phyloP scores from a whole-genome alignment of 768 basidiomycete species.

The Leccinum aurantiacum region DNA sequence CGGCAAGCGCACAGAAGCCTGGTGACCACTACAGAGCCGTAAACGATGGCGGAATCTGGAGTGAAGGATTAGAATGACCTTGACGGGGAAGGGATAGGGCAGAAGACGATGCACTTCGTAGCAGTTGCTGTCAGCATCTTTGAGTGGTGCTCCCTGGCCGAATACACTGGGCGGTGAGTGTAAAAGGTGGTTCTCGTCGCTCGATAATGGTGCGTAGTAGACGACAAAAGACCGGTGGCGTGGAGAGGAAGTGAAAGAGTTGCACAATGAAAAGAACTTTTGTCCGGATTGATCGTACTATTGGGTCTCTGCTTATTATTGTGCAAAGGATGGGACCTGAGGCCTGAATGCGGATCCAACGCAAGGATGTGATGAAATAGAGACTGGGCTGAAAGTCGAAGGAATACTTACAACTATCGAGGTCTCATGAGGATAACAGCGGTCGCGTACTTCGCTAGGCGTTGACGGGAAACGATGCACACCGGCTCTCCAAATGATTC shows the following conservation, averaged over 20 bases:
- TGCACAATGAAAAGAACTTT: constrained; percentile 57
- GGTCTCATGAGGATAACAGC: no score
- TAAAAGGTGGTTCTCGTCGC: constrained; percentile 50
- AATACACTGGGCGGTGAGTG: constrained; percentile 78
- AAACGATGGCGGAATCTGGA: constrained; percentile 60
- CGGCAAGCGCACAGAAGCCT: constrained; percentile 35
- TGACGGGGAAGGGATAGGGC: background rate
- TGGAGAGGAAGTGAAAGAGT: constrained; percentile 52
- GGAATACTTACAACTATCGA: constrained; percentile 42
- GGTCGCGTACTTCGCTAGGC: no score
- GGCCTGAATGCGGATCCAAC: background rate
- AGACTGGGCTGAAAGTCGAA: constrained; percentile 13
- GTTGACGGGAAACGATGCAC: no score
- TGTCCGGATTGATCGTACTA: constrained; percentile 71
- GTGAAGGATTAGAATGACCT: constrained; percentile 7
- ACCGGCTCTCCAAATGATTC: no score
- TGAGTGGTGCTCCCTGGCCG: constrained; percentile 62
- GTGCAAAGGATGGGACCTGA: constrained; percentile 2
- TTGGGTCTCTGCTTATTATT: constrained; percentile 62
- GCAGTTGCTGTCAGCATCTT: constrained; percentile 51
- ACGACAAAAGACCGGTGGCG: constrained; percentile 78
- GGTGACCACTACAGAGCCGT: constrained; percentile 59
- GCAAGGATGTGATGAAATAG: background rate
- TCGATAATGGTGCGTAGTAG: constrained; percentile 25
- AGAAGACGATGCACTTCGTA: constrained; percentile 49